Evolutionary conservation across 2,329 filamentous ascomycete genomes (phyloP).

Genomic region (Colletotrichum cereale): DNA sequence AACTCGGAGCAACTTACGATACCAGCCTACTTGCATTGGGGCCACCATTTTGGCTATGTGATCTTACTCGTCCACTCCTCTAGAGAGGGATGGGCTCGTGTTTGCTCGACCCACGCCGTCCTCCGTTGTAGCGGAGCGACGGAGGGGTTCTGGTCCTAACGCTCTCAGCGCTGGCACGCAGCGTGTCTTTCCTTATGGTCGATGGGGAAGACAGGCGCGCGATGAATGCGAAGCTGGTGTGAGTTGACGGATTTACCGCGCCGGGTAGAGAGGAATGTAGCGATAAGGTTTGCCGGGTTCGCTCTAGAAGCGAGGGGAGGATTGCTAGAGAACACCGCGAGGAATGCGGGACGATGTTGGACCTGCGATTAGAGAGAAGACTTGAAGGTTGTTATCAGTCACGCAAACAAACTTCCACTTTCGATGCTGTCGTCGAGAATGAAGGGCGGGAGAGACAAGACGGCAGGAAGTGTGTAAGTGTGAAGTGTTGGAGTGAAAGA

Average conservation of each 20-base stretch:
- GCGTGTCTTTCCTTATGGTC: constrained; percentile 31
- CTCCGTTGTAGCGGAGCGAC: constrained; percentile 42
- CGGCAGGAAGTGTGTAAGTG: constrained; percentile 18
- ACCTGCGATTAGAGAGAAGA: constrained; percentile 29
- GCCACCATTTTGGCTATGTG: constrained; percentile 45
- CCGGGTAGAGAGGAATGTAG: constrained; percentile 6
- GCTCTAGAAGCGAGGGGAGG: background rate
- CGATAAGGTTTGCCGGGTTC: background rate
- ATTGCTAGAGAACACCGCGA: constrained; percentile 38
- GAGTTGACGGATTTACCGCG: constrained; percentile 4
- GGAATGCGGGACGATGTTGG: constrained; percentile 40
- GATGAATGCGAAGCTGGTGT: constrained; percentile 15
- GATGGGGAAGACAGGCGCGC: constrained; percentile 7
- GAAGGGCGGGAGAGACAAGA: constrained; percentile 12
- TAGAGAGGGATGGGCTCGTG: constrained; percentile 35
- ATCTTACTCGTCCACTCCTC: constrained; percentile 26
- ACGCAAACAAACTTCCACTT: constrained; percentile 33
- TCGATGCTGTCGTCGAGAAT: constrained; percentile 26
- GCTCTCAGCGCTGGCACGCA: constrained; percentile 41
- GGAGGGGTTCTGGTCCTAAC: constrained; percentile 39
- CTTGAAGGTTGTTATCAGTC: constrained; percentile 32
- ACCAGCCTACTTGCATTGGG: constrained; percentile 63
- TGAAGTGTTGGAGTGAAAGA: constrained; percentile 21
- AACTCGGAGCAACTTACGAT: constrained; percentile 54
- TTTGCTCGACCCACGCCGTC: constrained; percentile 38